These are phyloP conservation scores for Nephelium lappaceum DNA, from an alignment of 345 rosid genomes.

Conservation along the genomic window DNA sequence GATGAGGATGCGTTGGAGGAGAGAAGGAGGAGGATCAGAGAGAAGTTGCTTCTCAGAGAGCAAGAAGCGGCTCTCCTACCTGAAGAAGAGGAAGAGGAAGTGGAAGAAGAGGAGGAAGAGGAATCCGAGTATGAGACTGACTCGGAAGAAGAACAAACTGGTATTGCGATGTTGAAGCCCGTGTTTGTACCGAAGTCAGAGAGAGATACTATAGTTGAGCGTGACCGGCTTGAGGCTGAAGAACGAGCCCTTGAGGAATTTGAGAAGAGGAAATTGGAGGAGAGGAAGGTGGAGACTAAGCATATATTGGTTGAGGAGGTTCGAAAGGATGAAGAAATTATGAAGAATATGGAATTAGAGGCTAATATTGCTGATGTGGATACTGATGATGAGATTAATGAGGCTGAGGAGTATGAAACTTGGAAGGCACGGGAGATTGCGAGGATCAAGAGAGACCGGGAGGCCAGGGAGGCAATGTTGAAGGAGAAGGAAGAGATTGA, in stretches of 20 bases:
- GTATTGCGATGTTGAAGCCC: constrained; percentile 68
- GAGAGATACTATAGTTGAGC: constrained; percentile 73
- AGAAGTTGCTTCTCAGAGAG: constrained; percentile 47
- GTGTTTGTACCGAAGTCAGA: constrained; percentile 68
- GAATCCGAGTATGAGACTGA: constrained; percentile 79
- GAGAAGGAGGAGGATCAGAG: constrained; percentile 56
- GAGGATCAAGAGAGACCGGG: constrained; percentile 75
- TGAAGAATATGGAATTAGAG: constrained; percentile 59
- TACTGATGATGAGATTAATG: constrained; percentile 71
- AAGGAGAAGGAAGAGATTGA: constrained; percentile 80
- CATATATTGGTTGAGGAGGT: constrained; percentile 64
- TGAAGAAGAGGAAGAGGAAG: constrained; percentile 68
- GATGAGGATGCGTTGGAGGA: constrained; percentile 65
- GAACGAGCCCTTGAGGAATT: constrained; percentile 64
- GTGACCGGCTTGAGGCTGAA: constrained; percentile 68
- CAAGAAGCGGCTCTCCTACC: constrained; percentile 54
- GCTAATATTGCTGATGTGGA: constrained; percentile 54
- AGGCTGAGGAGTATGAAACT: constrained; percentile 67
- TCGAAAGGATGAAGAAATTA: constrained; percentile 62
- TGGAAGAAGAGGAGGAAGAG: constrained; percentile 67
- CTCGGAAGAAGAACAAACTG: constrained; percentile 62
- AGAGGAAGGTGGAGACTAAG: constrained; percentile 63
- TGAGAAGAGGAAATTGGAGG: constrained; percentile 58
- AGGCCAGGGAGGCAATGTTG: constrained; percentile 62
- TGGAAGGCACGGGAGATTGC: constrained; percentile 88